Conservation (phyloP, 202 grass and related monocot genomes). For the Elaeis oleifera region DNA sequence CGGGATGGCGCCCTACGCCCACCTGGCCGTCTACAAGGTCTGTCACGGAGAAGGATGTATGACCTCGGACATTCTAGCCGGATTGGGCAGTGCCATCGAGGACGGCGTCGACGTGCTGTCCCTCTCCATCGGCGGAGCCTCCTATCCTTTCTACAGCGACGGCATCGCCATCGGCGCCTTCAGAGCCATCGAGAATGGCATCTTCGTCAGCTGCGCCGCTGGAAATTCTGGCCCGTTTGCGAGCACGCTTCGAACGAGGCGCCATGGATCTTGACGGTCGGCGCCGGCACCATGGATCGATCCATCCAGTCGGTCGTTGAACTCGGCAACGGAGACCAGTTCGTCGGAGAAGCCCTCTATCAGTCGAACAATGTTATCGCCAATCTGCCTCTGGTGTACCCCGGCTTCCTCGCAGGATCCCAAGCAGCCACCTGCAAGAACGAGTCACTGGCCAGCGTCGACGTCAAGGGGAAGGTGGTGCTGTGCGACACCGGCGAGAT, state of each 20-base stretch:
- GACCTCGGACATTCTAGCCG: conserved; percentile 34
- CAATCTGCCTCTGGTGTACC: conserved; percentile 21
- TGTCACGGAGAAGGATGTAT: conserved; percentile 31
- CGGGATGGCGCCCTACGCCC: conserved; percentile 44
- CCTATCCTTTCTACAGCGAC: conserved; percentile 44
- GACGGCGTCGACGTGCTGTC: conserved; percentile 61
- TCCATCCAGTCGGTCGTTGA: conserved; percentile 24
- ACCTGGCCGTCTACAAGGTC: conserved; percentile 58
- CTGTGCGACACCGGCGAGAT: conserved; percentile 27
- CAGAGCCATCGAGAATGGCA: conserved; percentile 44
- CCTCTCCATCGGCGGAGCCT: conserved; percentile 34
- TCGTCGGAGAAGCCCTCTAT: conserved; percentile 34
- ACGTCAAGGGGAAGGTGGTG: conserved; percentile 56
- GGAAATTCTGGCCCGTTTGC: conserved; percentile 34
- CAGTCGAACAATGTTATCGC: conserved; percentile 12
- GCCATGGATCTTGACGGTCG: conserved; percentile 54
- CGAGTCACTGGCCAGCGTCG: conserved; percentile 27
- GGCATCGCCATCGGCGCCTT: conserved; percentile 48
- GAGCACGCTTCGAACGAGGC: conserved; percentile 42
- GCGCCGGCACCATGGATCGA: conserved; percentile 42
- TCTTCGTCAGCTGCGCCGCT: conserved; percentile 45
- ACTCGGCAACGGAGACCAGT: conserved; percentile 29
- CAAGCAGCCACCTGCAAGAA: conserved; percentile 14
- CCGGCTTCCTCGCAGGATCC: neutral
- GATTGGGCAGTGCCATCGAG: conserved; percentile 37